Conservation (phyloP, 345 rosid genomes). For the Durio zibethinus region DNA sequence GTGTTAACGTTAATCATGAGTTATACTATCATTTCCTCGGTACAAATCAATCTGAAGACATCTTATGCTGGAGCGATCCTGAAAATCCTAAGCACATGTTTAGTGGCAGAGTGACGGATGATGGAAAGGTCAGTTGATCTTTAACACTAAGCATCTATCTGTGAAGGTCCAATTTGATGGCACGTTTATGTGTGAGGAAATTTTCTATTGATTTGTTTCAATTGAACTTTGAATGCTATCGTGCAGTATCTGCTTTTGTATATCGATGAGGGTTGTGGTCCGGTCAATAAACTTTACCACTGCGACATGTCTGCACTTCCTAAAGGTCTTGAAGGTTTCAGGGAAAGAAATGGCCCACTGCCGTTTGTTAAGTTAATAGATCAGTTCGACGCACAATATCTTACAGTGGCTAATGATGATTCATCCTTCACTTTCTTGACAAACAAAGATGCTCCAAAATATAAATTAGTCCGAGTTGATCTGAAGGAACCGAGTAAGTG, state of each 20-base stretch:
- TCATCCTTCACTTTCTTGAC: conserved; percentile 70
- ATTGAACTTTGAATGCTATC: conserved; percentile 9
- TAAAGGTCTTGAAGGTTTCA: conserved; percentile 61
- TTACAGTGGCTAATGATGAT: conserved; percentile 64
- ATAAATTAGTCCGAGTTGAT: conserved; percentile 79
- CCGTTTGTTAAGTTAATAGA: conserved; percentile 86
- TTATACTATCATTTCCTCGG: conserved; percentile 78
- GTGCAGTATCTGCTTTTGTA: conserved; percentile 70
- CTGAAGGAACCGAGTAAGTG: conserved; percentile 66
- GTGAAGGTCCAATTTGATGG: not conserved
- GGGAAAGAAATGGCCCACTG: conserved; percentile 42
- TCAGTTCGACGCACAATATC: conserved; percentile 59
- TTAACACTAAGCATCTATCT: not conserved
- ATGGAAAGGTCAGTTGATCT: conserved; percentile 61
- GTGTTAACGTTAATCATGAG: conserved; percentile 71
- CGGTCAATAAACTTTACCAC: conserved; percentile 74
- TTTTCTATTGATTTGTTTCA: not conserved
- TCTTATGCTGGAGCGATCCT: conserved; percentile 84
- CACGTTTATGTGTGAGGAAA: not conserved
- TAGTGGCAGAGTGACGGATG: conserved; percentile 63
- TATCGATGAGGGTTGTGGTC: conserved; percentile 61
- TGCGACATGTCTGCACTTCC: conserved; percentile 66
- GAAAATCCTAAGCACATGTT: conserved; percentile 71
- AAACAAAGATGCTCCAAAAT: conserved; percentile 78
- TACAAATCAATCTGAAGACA: conserved; percentile 73